These are phyloP conservation scores for Cucurbita ficifolia DNA, from an alignment of 306 rosid genomes.

Conservation along the genomic window DNA sequence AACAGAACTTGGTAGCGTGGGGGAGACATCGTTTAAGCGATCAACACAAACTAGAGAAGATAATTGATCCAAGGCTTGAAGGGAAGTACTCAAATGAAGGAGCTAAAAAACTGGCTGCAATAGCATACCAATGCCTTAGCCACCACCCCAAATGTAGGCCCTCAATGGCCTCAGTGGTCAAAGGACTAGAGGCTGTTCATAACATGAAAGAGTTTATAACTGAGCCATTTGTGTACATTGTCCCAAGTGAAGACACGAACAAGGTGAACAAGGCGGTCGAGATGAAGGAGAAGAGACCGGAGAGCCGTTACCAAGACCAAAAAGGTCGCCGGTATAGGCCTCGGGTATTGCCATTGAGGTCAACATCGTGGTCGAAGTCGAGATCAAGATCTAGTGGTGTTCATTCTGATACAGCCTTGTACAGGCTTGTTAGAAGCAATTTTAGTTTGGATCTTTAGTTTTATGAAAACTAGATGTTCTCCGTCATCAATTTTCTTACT, in stretches of 20 bases:
- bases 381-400: constrained; percentile 32
- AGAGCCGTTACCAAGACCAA: constrained; percentile 7
- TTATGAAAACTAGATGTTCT: too few species aligned
- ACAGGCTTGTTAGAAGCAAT: constrained; percentile 37
- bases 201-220: constrained; percentile 38
- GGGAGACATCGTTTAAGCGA: constrained; percentile 64
- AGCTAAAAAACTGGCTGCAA: constrained; percentile 38
- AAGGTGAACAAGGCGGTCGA: constrained; percentile 9
- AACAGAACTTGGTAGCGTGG: constrained; percentile 80
- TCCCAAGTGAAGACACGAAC: constrained; percentile 23
- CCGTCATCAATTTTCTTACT: too few species aligned
- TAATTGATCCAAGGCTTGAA: constrained; percentile 71
- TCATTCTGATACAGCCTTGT: constrained; percentile 58
- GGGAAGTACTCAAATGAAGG: constrained; percentile 66
- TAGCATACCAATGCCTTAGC: constrained; percentile 66
- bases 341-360: constrained; percentile 15
- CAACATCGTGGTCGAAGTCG: constrained; percentile 28
- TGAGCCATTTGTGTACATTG: constrained; percentile 75
- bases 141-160: constrained; percentile 58
- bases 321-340: constrained; percentile 20
- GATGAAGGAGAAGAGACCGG: constrained; percentile 4
- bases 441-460: too few species aligned
- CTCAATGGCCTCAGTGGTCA: constrained; percentile 62
- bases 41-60: constrained; percentile 38
- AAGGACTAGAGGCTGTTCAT: constrained; percentile 45